Percentiles rank a stretch among this genome's conserved stretches.
Conservation (phyloP, 805 yeast species). For the Metschnikowia cubensis region DNA sequence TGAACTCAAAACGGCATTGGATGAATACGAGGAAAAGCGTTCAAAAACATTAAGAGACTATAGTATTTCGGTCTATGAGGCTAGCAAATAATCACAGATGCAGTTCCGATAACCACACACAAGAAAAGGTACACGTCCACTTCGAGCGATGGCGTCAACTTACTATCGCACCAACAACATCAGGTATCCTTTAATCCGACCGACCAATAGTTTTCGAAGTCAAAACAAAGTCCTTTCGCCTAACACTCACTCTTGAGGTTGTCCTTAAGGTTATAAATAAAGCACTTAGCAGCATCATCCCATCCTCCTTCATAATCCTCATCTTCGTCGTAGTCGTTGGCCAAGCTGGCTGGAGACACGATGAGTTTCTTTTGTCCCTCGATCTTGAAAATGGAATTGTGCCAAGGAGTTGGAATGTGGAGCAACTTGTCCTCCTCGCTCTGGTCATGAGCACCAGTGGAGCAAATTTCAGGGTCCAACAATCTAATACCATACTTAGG, state of each 20-base stretch:
- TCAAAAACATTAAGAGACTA: slow-evolving; percentile 31
- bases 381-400: slow-evolving; percentile 47
- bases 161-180: background rate
- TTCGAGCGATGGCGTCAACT: background rate
- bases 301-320: slow-evolving; percentile 18
- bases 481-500: slow-evolving; percentile 58
- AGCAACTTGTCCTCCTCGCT: slow-evolving; percentile 41
- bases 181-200: background rate
- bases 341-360: slow-evolving; percentile 14
- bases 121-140: background rate
- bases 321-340: slow-evolving; percentile 9
- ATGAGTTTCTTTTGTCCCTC: slow-evolving; percentile 28
- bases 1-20: slow-evolving; percentile 33
- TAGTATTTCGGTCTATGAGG: slow-evolving; percentile 31
- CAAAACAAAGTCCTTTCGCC: background rate
- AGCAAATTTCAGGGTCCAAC: slow-evolving; percentile 41
- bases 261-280: slow-evolving; percentile 3
- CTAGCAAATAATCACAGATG: background rate
- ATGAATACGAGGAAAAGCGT: slow-evolving; percentile 24
- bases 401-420: slow-evolving; percentile 69
- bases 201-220: background rate
- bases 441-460: slow-evolving; percentile 44
- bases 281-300: slow-evolving; percentile 14
- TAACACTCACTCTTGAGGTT: slow-evolving; percentile 1
- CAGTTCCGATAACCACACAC: background rate